Evolutionary conservation across 2,329 filamentous ascomycete species (phyloP).

Genomic region (Malbranchea zuffiana): DNA sequence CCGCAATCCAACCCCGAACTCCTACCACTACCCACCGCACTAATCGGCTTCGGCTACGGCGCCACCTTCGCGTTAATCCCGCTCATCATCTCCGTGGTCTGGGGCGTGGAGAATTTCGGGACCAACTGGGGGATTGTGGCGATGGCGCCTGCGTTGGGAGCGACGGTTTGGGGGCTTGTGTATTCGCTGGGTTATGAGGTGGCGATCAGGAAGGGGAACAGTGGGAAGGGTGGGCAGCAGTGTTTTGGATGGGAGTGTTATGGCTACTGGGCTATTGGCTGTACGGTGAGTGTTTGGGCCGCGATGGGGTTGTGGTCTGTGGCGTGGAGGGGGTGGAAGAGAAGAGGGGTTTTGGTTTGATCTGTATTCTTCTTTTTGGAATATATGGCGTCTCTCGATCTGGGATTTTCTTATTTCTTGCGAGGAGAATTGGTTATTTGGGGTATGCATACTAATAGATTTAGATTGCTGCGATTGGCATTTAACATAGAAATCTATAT

Average conservation of each 20-base stretch:
- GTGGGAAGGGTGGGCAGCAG: slow-evolving; percentile 44
- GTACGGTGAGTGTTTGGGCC: slow-evolving; percentile 60
- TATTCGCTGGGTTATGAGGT: slow-evolving; percentile 50
- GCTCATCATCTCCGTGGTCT: slow-evolving; percentile 91
- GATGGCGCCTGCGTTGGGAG: slow-evolving; percentile 78
- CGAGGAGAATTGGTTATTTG: no score
- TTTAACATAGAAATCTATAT: no score
- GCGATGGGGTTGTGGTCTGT: slow-evolving; percentile 61
- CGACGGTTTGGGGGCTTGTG: slow-evolving; percentile 81
- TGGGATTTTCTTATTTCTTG: not conserved
- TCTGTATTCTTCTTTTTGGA: not conserved
- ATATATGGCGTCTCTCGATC: not conserved
- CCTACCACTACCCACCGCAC: slow-evolving; percentile 75
- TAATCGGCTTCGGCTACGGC: slow-evolving; percentile 85
- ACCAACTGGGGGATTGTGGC: slow-evolving; percentile 96
- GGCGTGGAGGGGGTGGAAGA: slow-evolving; percentile 80
- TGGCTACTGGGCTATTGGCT: slow-evolving; percentile 74
- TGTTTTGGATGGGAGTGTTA: slow-evolving; percentile 81
- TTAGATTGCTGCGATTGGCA: no score
- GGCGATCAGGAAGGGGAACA: slow-evolving; percentile 23
- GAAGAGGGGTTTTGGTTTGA: slow-evolving; percentile 60
- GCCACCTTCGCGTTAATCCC: slow-evolving; percentile 82
- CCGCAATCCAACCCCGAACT: slow-evolving; percentile 66
- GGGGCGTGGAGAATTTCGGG: slow-evolving; percentile 97
- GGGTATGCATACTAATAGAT: no score